phyloP scores from a whole-genome alignment of 2,329 filamentous ascomycete species.

The Aureobasidium melanogenum region DNA sequence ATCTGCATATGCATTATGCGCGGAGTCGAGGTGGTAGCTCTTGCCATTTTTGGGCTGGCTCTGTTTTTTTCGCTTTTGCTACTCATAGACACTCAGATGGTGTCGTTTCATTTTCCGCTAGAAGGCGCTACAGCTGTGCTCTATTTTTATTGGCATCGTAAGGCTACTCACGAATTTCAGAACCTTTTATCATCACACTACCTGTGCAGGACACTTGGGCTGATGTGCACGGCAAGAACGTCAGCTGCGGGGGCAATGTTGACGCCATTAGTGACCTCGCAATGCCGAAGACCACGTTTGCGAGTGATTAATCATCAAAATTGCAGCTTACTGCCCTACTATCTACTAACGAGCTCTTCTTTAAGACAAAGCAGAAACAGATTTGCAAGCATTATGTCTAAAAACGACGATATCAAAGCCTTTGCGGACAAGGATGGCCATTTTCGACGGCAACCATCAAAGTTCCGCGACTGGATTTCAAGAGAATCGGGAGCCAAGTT shows the following conservation, averaged over 20 bases:
- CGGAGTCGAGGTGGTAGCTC: slow-evolving; percentile 4
- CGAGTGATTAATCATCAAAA: neutral
- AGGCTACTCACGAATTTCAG: neutral
- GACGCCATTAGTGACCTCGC: neutral
- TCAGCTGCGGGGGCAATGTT: neutral
- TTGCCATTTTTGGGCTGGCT: neutral
- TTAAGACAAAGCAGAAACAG: neutral
- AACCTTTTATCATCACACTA: neutral
- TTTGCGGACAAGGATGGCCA: slow-evolving; percentile 38
- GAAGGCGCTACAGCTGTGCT: neutral
- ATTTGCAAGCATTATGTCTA: neutral
- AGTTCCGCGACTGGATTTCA: slow-evolving; percentile 50
- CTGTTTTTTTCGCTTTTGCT: neutral
- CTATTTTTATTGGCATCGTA: neutral
- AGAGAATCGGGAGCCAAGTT: slow-evolving; percentile 43
- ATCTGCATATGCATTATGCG: neutral
- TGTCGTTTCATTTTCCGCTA: neutral
- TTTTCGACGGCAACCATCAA: slow-evolving; percentile 45
- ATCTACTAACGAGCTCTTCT: neutral
- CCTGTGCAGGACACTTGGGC: neutral
- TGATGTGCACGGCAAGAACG: neutral
- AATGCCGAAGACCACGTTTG: neutral
- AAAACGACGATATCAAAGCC: neutral
- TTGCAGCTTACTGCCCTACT: neutral
- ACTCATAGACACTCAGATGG: neutral